Evolutionary conservation across 2,329 filamentous ascomycete species (phyloP), one percentile per base, ranked within the genome.

Genomic region (Microsporum ferrugineum): DNA sequence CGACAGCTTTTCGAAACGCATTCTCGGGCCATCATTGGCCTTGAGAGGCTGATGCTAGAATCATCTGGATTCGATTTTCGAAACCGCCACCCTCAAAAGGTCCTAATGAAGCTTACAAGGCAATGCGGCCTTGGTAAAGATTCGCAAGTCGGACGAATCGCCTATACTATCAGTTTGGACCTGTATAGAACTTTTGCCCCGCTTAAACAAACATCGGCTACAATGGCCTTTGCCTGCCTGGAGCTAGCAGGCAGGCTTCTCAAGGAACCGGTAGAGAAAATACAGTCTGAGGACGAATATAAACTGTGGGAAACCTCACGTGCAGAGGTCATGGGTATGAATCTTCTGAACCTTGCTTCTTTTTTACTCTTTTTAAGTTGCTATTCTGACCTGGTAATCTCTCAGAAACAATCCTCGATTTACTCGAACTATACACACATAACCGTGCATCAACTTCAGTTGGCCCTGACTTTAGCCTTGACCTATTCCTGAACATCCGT

Each of bases 11-110:
- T 97, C 66, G 92, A 97, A 59, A 79, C 79, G 1, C 84, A 86
- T 2, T 88, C 88, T 12, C 88, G 90, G 66, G 84, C 87, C 62
- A 88, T 96, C 65, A 91, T 96, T 64, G 90, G 89, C 1, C 82
- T 97, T 2, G 94, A 99, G 75, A 84, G 94, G 3, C 83, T 95
- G 61, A 95, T 97, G 75, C 85, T 99, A 58, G 94, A 99, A 75
- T 88, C 89, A 1, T 88, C 91, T 34, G 87, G 88, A 64, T 99
- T 99, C 73, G 92, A 99, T 73, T 97, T 97, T 71, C 85, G 91
- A 39, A 91, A 86, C 62, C 86, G 91, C 41, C 88, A 95, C 68
- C 91, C 92, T 0, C 90, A 96, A 67, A 89, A 91, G 65, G 80
- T 89, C 27, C 78, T 97, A 47, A 81, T 90, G 66, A 97, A 97